Percentiles rank a stretch among this genome's conserved stretches.
Conservation (phyloP, 2,329 filamentous ascomycete genomes). For the Fusarium kyushuense region DNA sequence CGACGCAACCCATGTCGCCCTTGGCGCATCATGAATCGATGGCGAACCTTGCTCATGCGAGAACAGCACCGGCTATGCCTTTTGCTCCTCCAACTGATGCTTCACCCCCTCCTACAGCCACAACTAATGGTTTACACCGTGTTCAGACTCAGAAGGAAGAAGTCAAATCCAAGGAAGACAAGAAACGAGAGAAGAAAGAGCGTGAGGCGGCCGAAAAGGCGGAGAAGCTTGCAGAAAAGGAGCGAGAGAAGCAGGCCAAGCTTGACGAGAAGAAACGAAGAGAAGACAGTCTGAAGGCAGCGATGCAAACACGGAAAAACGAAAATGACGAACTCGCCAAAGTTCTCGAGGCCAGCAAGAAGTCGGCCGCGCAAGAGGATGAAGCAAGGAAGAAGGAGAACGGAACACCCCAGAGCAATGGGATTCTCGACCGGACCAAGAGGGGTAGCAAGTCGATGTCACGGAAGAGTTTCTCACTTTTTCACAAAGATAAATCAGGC, state of each 20-base stretch:
- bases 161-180: constrained; percentile 68
- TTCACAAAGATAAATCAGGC: constrained; percentile 63
- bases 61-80: constrained; percentile 67
- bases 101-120: constrained; percentile 30
- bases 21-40: constrained; percentile 65
- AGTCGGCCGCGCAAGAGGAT: constrained; percentile 67
- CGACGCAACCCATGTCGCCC: constrained; percentile 62
- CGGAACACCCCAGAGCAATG: constrained; percentile 52
- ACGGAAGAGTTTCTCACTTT: constrained; percentile 78
- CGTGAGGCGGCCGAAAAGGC: constrained; percentile 68
- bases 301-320: constrained; percentile 64
- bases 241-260: constrained; percentile 58
- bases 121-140: constrained; percentile 37
- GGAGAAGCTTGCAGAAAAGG: constrained; percentile 62
- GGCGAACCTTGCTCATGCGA: constrained; percentile 72
- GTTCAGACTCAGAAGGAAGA: constrained; percentile 46
- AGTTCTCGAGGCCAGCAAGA: constrained; percentile 75
- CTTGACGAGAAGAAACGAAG: constrained; percentile 57
- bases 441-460: constrained; percentile 83
- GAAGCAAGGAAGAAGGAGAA: constrained; percentile 56
- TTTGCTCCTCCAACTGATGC: constrained; percentile 35
- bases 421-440: constrained; percentile 74
- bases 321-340: constrained; percentile 72
- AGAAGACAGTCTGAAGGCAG: constrained; percentile 67
- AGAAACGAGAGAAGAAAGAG: constrained; percentile 77